Base-by-base conservation (phyloP, 805 yeast genomes). In the Wickerhamomyces hampshirensis region DNA sequence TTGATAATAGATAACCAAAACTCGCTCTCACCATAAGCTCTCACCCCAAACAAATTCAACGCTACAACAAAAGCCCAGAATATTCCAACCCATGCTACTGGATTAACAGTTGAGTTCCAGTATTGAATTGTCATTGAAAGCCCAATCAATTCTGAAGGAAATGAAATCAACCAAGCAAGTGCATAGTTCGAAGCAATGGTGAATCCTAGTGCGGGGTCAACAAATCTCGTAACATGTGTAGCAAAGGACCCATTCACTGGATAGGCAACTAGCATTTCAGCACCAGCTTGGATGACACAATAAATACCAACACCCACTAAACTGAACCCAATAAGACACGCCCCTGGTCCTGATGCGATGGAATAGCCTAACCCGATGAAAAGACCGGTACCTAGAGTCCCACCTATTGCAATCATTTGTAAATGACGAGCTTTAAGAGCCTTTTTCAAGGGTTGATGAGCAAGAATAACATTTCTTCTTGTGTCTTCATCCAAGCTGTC, bases 361-460 rank as follows among this genome's bases (percentile, higher is more conserved):
- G 83, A 73, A 31, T 68, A 61, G 37, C 85, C 85, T 6, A 80
- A 65, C 30, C 84, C 84, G 39, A 80, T 73, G 47, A 80, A 78
- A 39, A 80, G 59, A 51, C 86, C 85, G 23, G 86, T 78, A 58
- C 88, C 87, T 40, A 80, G 73, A 35, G 80, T 71, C 53, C 85
- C 84, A 43, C 84, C 87, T 41, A 80, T 71, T 30, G 86, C 80
- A 42, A 80, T 71, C 73, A 80, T 75, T 44, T 78, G 78, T 46
- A 80, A 55, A 50, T 78, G 84, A 59, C 83, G 68, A 21, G 68
- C 60, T 50, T 75, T 75, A 51, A 77, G 59, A 8, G 71, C 62
- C 15, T 31, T 40, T 16, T 39, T 50, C 21, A 50, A 24, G 1
- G 55, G 55, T 18, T 50, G 55, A 80, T 85, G 27, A 3, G 55